Conservation (phyloP, 2,329 filamentous ascomycete species). For the Lasiodiplodia hormozganensis region DNA sequence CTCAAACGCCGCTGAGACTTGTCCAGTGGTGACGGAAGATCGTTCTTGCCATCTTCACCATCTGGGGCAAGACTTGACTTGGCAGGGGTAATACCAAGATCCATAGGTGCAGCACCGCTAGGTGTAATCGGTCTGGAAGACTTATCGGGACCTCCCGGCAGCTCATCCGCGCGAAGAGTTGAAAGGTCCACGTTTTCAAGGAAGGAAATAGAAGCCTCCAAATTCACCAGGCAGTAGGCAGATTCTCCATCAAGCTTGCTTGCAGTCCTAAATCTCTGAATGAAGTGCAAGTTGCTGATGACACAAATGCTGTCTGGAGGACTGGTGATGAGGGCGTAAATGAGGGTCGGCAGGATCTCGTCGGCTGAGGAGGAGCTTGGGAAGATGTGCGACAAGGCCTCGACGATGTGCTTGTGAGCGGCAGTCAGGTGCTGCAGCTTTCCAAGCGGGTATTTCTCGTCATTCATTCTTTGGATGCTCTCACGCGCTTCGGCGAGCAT, state of each 20-base stretch:
- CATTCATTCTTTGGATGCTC: slow-evolving; percentile 81
- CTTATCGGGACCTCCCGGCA: slow-evolving; percentile 71
- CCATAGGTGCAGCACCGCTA: slow-evolving; percentile 47
- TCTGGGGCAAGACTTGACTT: slow-evolving; percentile 39
- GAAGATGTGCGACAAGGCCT: slow-evolving; percentile 73
- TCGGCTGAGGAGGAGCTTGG: slow-evolving; percentile 87
- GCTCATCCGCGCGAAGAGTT: slow-evolving; percentile 82
- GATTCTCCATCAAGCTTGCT: slow-evolving; percentile 90
- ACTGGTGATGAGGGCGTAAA: slow-evolving; percentile 92
- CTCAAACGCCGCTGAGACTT: slow-evolving; percentile 78
- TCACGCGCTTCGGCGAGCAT: slow-evolving; percentile 72
- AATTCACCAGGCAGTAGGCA: slow-evolving; percentile 93
- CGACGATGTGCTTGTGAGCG: slow-evolving; percentile 93
- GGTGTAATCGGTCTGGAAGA: slow-evolving; percentile 56
- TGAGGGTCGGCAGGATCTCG: slow-evolving; percentile 95
- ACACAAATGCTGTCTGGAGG: slow-evolving; percentile 85
- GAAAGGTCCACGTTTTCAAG: slow-evolving; percentile 94
- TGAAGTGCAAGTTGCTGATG: slow-evolving; percentile 94
- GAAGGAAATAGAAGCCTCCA: slow-evolving; percentile 94
- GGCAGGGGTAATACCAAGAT: slow-evolving; percentile 48
- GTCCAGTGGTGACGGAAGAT: slow-evolving; percentile 44
- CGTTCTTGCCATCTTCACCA: slow-evolving; percentile 32
- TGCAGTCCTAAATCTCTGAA: slow-evolving; percentile 87
- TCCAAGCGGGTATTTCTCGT: slow-evolving; percentile 84
- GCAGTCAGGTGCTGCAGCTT: slow-evolving; percentile 89